These are phyloP conservation scores for Halophytophthora polymorphica DNA, from an alignment of 352 stramenopile genomes.

Conservation along the genomic window DNA sequence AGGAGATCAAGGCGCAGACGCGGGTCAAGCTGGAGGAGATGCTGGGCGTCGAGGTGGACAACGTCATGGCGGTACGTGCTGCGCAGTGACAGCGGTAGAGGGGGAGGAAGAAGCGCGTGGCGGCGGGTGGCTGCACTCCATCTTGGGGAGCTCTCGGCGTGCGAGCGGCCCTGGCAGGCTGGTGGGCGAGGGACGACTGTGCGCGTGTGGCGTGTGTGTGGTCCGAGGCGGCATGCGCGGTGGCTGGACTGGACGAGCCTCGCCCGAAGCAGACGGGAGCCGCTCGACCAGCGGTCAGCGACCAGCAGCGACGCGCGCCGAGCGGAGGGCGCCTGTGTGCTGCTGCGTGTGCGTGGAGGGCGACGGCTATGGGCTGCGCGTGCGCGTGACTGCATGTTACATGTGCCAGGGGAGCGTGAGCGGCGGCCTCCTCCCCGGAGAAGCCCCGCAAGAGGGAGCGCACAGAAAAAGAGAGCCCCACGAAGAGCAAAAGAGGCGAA, in stretches of 20 bases:
- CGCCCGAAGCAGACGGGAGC: background rate
- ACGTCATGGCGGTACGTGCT: slow-evolving; percentile 80
- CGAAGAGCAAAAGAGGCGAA: slow-evolving; percentile 9
- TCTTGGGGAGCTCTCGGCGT: background rate
- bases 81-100: slow-evolving; percentile 1
- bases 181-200: background rate
- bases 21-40: slow-evolving; percentile 68
- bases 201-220: too few species aligned
- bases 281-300: background rate
- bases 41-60: slow-evolving; percentile 80
- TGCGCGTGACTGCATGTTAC: slow-evolving; percentile 4
- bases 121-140: background rate
- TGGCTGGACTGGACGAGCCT: background rate
- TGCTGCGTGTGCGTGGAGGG: slow-evolving; percentile 1
- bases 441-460: background rate
- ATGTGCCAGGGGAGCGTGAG: background rate
- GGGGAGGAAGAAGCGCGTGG: background rate
- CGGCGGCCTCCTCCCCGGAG: too few species aligned
- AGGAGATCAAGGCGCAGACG: slow-evolving; percentile 46
- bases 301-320: background rate
- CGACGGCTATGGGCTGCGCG: background rate
- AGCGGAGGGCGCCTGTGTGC: background rate
- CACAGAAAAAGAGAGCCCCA: slow-evolving; percentile 24
- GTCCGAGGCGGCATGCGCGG: too few species aligned
- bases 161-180: background rate